These are phyloP conservation scores for Hymenoscyphus fructigenus DNA, from an alignment of 2,329 filamentous ascomycete species.

Conservation along the genomic window DNA sequence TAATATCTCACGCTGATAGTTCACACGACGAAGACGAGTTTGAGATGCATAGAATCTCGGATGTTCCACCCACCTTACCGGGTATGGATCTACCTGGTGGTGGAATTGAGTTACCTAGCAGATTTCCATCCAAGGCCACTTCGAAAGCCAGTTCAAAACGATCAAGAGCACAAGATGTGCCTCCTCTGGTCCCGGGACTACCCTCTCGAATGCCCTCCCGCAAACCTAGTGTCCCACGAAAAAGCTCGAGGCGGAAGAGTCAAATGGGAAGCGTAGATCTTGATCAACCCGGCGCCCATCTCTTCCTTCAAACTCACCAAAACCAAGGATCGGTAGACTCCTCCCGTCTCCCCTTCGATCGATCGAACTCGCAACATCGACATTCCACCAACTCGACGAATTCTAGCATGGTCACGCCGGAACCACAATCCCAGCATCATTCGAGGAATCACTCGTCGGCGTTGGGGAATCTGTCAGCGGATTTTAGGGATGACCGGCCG, in stretches of 20 bases:
- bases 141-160: slow-evolving; percentile 34
- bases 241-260: slow-evolving; percentile 63
- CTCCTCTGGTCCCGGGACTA: slow-evolving; percentile 43
- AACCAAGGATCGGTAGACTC: slow-evolving; percentile 31
- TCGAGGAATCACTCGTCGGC: slow-evolving; percentile 27
- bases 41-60: slow-evolving; percentile 45
- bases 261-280: slow-evolving; percentile 29
- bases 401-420: slow-evolving; percentile 50
- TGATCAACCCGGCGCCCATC: slow-evolving; percentile 14
- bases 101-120: slow-evolving; percentile 53
- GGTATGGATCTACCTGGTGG: slow-evolving; percentile 49
- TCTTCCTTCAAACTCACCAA: slow-evolving; percentile 19
- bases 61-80: slow-evolving; percentile 56
- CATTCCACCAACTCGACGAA: slow-evolving; percentile 50
- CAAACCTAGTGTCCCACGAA: slow-evolving; percentile 59
- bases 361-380: slow-evolving; percentile 51
- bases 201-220: slow-evolving; percentile 20
- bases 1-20: slow-evolving; percentile 43
- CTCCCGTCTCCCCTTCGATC: slow-evolving; percentile 55
- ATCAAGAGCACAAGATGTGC: slow-evolving; percentile 16
- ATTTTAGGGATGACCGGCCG: slow-evolving; percentile 46
- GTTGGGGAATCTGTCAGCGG: slow-evolving; percentile 35
- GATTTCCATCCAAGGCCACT: slow-evolving; percentile 59
- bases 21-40: slow-evolving; percentile 48
- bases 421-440: slow-evolving; percentile 47